Percentiles rank a stretch among this genome's conserved stretches.
These are phyloP conservation scores for Mucor indicus DNA, from an alignment of 371 early-diverging fungal genomes.

Conservation along the genomic window DNA sequence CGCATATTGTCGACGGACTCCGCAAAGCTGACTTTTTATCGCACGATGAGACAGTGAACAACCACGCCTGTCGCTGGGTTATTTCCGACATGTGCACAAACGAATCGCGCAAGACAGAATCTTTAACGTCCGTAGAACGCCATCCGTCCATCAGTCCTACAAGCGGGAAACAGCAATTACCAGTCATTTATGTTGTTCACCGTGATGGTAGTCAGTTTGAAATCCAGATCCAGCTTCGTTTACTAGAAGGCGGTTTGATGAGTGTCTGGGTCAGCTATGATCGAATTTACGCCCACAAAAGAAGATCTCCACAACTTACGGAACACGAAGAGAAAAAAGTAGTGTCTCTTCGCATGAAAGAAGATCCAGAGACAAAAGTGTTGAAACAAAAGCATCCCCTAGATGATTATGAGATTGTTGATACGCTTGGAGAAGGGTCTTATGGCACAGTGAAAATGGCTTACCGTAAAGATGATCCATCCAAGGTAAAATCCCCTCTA, in stretches of 20 bases:
- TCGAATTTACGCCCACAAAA: slow-evolving; percentile 36
- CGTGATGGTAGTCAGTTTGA: slow-evolving; percentile 60
- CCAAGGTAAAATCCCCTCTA: slow-evolving; percentile 34
- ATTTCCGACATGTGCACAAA: too few relatives aligned
- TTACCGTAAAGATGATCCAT: slow-evolving; percentile 42
- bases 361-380: slow-evolving; percentile 9
- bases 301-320: too few relatives aligned
- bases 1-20: slow-evolving; percentile 21
- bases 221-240: slow-evolving; percentile 58
- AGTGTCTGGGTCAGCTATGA: slow-evolving; percentile 67
- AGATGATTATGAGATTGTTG: slow-evolving; percentile 56
- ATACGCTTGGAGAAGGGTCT: slow-evolving; percentile 64
- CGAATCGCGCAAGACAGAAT: slow-evolving; percentile 1
- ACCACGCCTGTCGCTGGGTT: slow-evolving; percentile 31
- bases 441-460: slow-evolving; percentile 65
- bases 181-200: slow-evolving; percentile 58
- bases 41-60: slow-evolving; percentile 20
- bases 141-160: slow-evolving; percentile 5
- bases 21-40: slow-evolving; percentile 13
- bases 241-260: slow-evolving; percentile 44
- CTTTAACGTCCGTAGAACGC: slow-evolving; percentile 14
- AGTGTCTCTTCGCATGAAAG: too few relatives aligned
- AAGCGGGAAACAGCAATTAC: too few relatives aligned
- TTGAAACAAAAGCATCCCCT: slow-evolving; percentile 19
- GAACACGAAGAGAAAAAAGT: too few relatives aligned